These are phyloP conservation scores for Kalaharituber pfeilii DNA, from an alignment of 2,329 filamentous ascomycete species.

Conservation along the genomic window DNA sequence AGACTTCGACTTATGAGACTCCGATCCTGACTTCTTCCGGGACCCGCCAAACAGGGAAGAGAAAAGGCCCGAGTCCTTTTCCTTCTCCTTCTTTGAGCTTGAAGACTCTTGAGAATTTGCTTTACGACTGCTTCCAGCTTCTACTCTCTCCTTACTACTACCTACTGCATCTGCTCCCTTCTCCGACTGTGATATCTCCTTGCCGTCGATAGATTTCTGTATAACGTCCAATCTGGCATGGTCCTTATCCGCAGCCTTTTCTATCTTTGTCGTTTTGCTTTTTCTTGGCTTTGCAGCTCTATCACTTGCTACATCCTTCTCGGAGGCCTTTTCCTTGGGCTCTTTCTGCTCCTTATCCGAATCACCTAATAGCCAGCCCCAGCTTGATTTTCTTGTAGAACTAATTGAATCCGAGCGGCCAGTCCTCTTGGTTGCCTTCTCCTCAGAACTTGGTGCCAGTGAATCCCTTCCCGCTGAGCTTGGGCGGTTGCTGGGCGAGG, in stretches of 20 bases:
- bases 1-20: constrained; percentile 48
- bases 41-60: constrained; percentile 80
- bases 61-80: constrained; percentile 86
- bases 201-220: constrained; percentile 67
- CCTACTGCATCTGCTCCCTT: constrained; percentile 52
- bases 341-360: constrained; percentile 39
- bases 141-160: constrained; percentile 23
- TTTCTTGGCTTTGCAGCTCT: constrained; percentile 39
- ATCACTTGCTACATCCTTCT: constrained; percentile 35
- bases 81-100: constrained; percentile 55
- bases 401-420: background rate
- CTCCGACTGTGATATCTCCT: constrained; percentile 63
- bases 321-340: constrained; percentile 48
- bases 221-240: constrained; percentile 70
- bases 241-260: constrained; percentile 43
- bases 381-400: constrained; percentile 53
- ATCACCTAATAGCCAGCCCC: constrained; percentile 55
- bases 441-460: background rate
- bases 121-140: constrained; percentile 9
- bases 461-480: background rate
- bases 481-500: background rate
- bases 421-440: background rate
- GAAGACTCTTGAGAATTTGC: constrained; percentile 13
- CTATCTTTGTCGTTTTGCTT: constrained; percentile 30
- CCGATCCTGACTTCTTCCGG: constrained; percentile 49